Conservation (phyloP, 2,329 filamentous ascomycete species). For the Aspergillus spinulosporus region DNA sequence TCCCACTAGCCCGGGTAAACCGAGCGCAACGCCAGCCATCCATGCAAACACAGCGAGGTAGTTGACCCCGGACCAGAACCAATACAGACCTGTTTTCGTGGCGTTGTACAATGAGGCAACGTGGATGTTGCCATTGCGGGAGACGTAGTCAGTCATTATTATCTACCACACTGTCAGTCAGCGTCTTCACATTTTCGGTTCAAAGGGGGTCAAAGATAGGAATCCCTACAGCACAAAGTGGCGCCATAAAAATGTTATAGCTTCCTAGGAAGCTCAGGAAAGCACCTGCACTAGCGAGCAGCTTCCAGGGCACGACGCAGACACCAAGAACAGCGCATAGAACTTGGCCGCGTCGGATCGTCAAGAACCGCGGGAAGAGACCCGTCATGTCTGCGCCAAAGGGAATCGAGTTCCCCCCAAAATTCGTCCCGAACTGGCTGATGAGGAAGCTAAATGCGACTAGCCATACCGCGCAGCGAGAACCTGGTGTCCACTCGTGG, state of each 20-base stretch:
- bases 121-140: conserved; percentile 12
- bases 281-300: conserved; percentile 24
- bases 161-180: not conserved
- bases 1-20: conserved; percentile 6
- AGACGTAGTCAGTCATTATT: conserved; percentile 7
- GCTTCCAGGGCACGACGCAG: conserved; percentile 29
- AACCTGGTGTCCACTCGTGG: conserved; percentile 6
- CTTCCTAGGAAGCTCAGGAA: conserved; percentile 30
- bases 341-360: conserved; percentile 41
- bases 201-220: not conserved
- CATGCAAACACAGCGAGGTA: conserved; percentile 7
- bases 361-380: conserved; percentile 46
- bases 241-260: conserved; percentile 32
- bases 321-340: conserved; percentile 24
- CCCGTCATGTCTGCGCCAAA: conserved; percentile 40
- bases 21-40: not conserved
- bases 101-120: conserved; percentile 6
- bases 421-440: conserved; percentile 12
- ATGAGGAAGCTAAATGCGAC: conserved; percentile 9
- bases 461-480: conserved; percentile 6
- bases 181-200: not conserved
- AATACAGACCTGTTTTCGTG: not conserved
- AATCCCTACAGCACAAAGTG: conserved; percentile 12
- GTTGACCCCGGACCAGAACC: conserved; percentile 8
- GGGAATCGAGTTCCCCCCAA: conserved; percentile 28